phyloP scores from a whole-genome alignment of 2,329 filamentous ascomycete genomes.

The Fusarium algeriense region DNA sequence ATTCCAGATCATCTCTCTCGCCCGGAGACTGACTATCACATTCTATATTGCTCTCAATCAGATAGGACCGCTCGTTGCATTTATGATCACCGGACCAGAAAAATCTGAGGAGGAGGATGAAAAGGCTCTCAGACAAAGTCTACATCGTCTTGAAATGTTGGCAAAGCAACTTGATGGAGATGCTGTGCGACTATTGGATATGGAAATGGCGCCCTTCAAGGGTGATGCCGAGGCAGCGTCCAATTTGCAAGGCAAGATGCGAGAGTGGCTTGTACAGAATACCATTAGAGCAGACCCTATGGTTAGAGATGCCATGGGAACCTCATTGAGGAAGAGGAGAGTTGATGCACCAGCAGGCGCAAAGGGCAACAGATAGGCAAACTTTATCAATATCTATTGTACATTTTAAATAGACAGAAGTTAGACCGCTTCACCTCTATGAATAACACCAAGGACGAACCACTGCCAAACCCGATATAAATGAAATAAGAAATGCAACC shows the following conservation, averaged over 20 bases:
- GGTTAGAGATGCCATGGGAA: constrained; percentile 82
- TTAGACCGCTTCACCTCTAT: constrained; percentile 19
- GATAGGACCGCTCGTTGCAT: constrained; percentile 75
- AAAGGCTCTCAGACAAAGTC: constrained; percentile 68
- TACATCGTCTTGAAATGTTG: constrained; percentile 75
- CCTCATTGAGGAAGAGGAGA: constrained; percentile 72
- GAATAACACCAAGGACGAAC: constrained; percentile 21
- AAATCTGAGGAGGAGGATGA: constrained; percentile 55
- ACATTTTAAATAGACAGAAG: constrained; percentile 33
- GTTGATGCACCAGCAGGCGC: constrained; percentile 73
- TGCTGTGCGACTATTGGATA: constrained; percentile 74
- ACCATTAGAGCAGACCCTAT: constrained; percentile 83
- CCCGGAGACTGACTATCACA: constrained; percentile 81
- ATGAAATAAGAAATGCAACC: constrained; percentile 29
- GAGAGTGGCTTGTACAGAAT: constrained; percentile 90
- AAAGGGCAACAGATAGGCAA: constrained; percentile 58
- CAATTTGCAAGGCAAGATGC: constrained; percentile 75
- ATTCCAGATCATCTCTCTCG: constrained; percentile 83
- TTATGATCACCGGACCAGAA: constrained; percentile 46
- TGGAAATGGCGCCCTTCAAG: constrained; percentile 85
- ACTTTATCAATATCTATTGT: constrained; percentile 18
- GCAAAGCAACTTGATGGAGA: constrained; percentile 75
- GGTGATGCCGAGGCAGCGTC: constrained; percentile 75
- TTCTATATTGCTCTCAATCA: constrained; percentile 87
- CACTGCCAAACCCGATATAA: constrained; percentile 15